Evolutionary conservation across 345 rosid genomes (phyloP).

Genomic region (Gossypium stocksii): DNA sequence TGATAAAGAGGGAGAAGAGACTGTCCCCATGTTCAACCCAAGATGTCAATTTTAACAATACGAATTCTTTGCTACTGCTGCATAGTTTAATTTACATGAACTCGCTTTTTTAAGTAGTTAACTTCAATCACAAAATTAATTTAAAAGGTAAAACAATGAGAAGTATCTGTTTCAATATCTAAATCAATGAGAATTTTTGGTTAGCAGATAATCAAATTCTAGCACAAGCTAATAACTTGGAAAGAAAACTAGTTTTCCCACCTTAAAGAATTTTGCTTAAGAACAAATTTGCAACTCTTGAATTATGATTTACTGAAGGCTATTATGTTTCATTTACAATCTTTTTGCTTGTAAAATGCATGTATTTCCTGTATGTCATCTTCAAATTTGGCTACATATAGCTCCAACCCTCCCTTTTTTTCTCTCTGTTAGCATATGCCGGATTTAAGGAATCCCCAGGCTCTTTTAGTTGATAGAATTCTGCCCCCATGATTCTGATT

Average conservation of each 20-base stretch:
- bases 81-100: no score
- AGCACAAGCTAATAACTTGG: background rate
- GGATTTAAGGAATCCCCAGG: background rate
- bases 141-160: no score
- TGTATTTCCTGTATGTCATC: background rate
- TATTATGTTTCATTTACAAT: background rate
- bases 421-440: background rate
- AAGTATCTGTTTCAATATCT: no score
- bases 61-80: no score
- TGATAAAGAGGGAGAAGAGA: no score
- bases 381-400: background rate
- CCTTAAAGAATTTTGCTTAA: background rate
- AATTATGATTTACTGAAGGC: background rate
- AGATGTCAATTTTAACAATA: no score
- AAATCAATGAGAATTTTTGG: no score
- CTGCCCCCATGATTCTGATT: no score
- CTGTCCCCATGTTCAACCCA: no score
- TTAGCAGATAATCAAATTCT: background rate
- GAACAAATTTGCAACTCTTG: no score
- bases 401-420: background rate
- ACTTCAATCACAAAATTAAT: no score
- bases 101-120: no score
- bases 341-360: background rate
- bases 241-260: background rate
- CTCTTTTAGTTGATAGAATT: background rate